Evolutionary conservation across 768 basidiomycete species (phyloP), one percentile per base, ranked within the genome.

Genomic region (Termitomyces heimii): DNA sequence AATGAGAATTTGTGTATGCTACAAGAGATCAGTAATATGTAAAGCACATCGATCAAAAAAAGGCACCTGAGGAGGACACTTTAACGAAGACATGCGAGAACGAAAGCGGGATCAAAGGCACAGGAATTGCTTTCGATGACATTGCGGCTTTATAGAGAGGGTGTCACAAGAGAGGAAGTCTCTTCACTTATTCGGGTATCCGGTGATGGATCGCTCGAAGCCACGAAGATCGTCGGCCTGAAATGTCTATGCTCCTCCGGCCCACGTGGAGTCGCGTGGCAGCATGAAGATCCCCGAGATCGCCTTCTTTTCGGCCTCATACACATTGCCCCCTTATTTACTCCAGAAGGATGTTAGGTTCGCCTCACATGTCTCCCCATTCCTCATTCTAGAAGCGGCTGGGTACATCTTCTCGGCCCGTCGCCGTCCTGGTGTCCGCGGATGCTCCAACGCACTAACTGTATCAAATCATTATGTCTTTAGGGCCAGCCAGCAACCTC

Each of bases 1-100:
- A 52, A 81, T 62, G 12, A 81, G 73, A 55, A 81, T 69, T 46
- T 76, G 72, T 22, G 73, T 67, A 57, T 77, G 74, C 78, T 79
- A 54, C 29, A 58, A 50, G 40, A 2, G 39, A 54, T 29, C 48
- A 56, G 48, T 3, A 28, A 14, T 35, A n/a, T n/a, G 39, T 18
- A 5, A 18, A 16, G 24, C 3, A 40, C 45, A n/a, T 24, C n/a
- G 28, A 46, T 43, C 24, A 55, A 24, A 24, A n/a, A 20, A 5
- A 20, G 29, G 26, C 59, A 63, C 63, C 55, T 60, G 40, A 39
- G 63, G 63, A 14, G 63, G 63, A 20, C 48, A 46, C 24, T 53
- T 59, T 35, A 48, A 42, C 48, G 56, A 48, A 53, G 51, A 42
- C 39, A 49, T 55, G 51, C 46, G 37, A 45, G 26, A 28, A 43